Conservation (phyloP, 2,329 filamentous ascomycete genomes). For the Aureobasidium vineae region DNA sequence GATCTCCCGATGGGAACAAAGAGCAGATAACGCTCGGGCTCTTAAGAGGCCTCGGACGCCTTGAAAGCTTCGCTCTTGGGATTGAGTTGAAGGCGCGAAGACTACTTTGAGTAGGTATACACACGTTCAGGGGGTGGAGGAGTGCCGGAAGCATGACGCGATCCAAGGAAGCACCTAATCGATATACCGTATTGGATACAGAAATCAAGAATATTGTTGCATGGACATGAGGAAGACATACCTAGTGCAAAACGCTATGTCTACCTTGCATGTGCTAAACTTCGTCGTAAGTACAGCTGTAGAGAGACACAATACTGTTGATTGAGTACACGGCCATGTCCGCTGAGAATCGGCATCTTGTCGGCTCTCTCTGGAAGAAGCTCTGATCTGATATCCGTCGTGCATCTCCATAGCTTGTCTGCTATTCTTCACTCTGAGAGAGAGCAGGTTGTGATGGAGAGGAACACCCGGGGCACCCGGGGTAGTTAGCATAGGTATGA, state of each 20-base stretch:
- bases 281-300: too few species aligned
- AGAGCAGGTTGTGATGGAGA: neutral
- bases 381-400: too few species aligned
- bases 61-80: neutral
- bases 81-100: neutral
- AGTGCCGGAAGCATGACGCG: neutral
- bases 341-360: too few species aligned
- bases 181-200: neutral
- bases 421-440: neutral
- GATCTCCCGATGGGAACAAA: neutral
- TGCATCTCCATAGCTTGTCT: neutral
- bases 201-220: neutral
- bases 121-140: neutral
- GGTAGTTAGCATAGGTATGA: neutral
- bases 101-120: neutral
- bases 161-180: neutral
- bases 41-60: neutral
- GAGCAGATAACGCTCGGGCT: neutral
- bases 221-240: neutral
- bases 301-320: too few species aligned
- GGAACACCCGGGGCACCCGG: neutral
- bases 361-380: too few species aligned
- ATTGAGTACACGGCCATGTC: too few species aligned
- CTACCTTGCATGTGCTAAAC: too few species aligned
- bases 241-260: too few species aligned